Evolutionary conservation across 805 yeast species (phyloP).

Genomic region (Lipomyces kockii): DNA sequence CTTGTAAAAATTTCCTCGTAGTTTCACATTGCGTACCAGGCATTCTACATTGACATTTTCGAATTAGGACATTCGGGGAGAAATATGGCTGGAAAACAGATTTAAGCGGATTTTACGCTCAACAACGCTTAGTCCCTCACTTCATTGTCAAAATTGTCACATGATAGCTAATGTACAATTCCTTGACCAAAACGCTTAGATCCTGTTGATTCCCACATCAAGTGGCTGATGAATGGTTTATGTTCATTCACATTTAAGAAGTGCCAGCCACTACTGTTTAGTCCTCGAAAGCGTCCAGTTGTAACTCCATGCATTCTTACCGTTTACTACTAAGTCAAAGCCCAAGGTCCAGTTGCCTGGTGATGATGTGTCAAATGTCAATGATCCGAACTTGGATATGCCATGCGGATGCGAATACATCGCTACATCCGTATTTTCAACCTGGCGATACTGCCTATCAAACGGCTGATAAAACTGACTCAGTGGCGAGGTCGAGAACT

Average conservation of each 20-base stretch:
- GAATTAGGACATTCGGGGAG: no score
- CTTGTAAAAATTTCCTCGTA: no score
- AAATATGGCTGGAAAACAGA: no score
- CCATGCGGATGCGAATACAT: background rate
- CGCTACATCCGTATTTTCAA: background rate
- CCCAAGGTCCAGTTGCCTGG: background rate
- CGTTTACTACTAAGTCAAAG: background rate
- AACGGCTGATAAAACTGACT: constrained; percentile 1
- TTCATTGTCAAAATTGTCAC: no score
- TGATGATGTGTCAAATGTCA: background rate
- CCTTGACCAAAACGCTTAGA: no score
- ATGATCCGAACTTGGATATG: background rate
- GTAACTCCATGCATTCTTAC: background rate
- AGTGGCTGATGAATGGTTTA: background rate
- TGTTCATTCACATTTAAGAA: background rate
- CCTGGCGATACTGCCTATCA: background rate
- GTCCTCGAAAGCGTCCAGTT: background rate
- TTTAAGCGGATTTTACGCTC: no score
- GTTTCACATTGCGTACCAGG: no score
- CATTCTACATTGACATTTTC: no score
- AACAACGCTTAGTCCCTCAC: no score
- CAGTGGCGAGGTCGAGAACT: background rate
- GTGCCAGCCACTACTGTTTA: background rate
- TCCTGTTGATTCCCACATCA: no score
- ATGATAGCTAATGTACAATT: no score